A percentile compares a stretch with the other conserved stretches of the same genome.
Conservation (phyloP, 805 yeast species). For the Torulaspora gathmanii region DNA sequence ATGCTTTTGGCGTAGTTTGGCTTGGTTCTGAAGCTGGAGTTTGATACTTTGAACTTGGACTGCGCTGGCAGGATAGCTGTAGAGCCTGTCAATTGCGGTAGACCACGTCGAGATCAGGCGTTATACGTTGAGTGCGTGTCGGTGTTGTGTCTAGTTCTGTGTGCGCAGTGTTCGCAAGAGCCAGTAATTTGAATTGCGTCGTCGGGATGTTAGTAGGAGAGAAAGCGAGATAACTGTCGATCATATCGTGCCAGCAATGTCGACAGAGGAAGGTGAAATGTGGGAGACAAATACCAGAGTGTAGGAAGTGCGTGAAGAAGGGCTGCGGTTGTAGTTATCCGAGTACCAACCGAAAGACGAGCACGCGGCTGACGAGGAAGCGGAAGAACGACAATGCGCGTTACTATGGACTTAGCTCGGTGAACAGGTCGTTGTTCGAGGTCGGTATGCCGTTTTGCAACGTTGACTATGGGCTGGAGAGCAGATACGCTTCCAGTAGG, state of each 20-base stretch:
- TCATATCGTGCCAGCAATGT: conserved; percentile 23
- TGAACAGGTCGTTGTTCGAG: conserved; percentile 14
- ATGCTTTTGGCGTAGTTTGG: too few relatives aligned
- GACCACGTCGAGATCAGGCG: too few relatives aligned
- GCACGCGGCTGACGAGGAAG: conserved; percentile 12
- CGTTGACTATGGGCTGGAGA: conserved; percentile 13
- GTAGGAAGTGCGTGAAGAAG: conserved; percentile 12
- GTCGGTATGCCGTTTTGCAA: conserved; percentile 17
- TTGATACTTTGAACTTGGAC: too few relatives aligned
- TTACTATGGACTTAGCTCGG: conserved; percentile 15
- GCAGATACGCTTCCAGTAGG: conserved; percentile 7
- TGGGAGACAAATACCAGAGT: conserved; percentile 12
- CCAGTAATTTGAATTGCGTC: neutral
- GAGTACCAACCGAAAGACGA: conserved; percentile 11
- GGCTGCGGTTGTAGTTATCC: conserved; percentile 12
- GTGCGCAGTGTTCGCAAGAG: neutral
- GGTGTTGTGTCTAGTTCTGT: neutral
- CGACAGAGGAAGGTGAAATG: conserved; percentile 13
- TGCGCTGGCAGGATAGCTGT: too few relatives aligned
- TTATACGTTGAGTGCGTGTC: neutral
- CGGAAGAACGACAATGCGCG: conserved; percentile 12
- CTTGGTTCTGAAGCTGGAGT: too few relatives aligned
- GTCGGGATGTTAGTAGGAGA: conserved; percentile 10
- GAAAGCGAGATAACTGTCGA: conserved; percentile 19
- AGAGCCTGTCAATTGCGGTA: too few relatives aligned